Base-by-base conservation (phyloP, 306 rosid species). In the Begonia masoniana region DNA sequence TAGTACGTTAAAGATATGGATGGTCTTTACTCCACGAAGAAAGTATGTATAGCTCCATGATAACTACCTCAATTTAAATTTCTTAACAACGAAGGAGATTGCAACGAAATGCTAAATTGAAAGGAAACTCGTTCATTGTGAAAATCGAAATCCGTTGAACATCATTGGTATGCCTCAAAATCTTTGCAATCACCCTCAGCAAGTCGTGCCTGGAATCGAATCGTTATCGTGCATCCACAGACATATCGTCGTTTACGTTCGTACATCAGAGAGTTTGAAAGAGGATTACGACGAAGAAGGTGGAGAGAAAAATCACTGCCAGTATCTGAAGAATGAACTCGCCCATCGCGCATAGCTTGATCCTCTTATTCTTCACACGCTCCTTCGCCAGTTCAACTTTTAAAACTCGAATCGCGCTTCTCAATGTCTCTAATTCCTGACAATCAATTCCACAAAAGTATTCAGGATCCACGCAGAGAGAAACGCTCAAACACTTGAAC, bases 361-460 rank as follows among this genome's bases (percentile, higher is more conserved):
- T 62, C 71, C 66, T 67, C 63, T 56, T 76, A 62, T n/a, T 78
- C 60, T 46, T 71, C 58, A 59, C 26, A 12, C 76, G 73, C 74
- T 76, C 86, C 53, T 57, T 76, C 54, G 51, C 56, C 62, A 84
- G 52, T 50, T 65, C 59, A n/a, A 74, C 45, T 71, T 74, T 76
- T 62, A 84, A 58, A 59, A 75, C 74, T 50, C 65, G 24, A 15
- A 75, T 71, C 62, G 71, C 66, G 19, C 61, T 72, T 78, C 63
- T 71, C 70, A 63, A 55, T 48, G 10, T 71, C 61, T 68, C 70
- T 35, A 54, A 57, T 62, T 63, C 67, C 70, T 73, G 63, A 17
- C 21, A 51, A 14, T 31, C 39, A 52, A 51, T 41, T 31, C 24
- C 46, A 13, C 10, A 4, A 42, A 42, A 21, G 15, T 13, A 50